Evolutionary conservation across 176 grass and related monocot genomes (phyloP), one percentile per base, ranked within the genome.

Genomic region (Musa acuminata): DNA sequence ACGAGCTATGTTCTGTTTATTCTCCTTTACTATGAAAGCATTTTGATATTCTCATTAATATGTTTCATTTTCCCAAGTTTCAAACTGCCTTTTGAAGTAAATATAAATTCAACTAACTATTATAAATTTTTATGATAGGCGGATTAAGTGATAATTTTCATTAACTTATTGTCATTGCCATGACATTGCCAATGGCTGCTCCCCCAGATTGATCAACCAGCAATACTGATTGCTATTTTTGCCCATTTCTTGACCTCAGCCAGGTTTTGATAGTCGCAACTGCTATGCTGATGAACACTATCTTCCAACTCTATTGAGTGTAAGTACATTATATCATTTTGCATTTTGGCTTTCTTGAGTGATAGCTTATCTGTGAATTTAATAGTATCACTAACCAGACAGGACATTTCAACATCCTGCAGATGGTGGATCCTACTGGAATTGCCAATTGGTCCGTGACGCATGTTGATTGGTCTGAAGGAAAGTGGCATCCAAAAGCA

Each of bases 271-370:
- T 62, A 78, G 86, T 67, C 90, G 90, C 26, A 94, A 99, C 71
- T 99, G 95, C 60, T 93, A 93, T 86, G 95, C 95, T 73, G 95
- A 99, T 51, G 95, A 99, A 83, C 95, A 94, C 90, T 99, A 94
- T 81, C 86, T 99, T 58, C 90, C 95, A 63, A 99, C 95, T 49
- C 69, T 99, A 52, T 99, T 99, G 80, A 83, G 80, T 81, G 95
- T 94, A 51, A 79, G 90, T 79, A 77, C 77, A 74, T 1, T 82
- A 69, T 75, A 57, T 54, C 67, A 81, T 72, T 79, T 25, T 23
- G 75, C 71, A 26, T 86, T 5, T 75, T 21, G 7, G 3, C 0
- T 65, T 83, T 72, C 49, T 52, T 72, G 20, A 70, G 69, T 24
- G 1, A 62, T 69, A 77, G 29, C 11, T 73, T 64, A 14, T 25